Evolutionary conservation across 495 filamentous ascomycete species (phyloP).

Genomic region (Massariosphaeria phaeospora): DNA sequence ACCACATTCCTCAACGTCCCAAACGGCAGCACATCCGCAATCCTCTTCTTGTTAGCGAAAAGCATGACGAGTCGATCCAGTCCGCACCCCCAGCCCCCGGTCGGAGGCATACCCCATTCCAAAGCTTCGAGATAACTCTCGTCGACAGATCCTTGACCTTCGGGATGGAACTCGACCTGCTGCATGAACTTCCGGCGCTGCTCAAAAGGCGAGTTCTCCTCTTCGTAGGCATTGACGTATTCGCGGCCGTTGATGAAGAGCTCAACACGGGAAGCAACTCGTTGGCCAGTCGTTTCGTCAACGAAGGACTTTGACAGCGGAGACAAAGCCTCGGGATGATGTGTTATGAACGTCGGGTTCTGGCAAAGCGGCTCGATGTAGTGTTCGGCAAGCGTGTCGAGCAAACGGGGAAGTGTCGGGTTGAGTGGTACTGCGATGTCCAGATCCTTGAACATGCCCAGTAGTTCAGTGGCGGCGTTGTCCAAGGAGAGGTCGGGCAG

Average conservation of each 20-base stretch:
- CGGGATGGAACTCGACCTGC: conserved; percentile 47
- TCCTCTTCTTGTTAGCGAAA: conserved; percentile 67
- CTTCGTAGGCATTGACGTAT: conserved; percentile 92
- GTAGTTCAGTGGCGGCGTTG: conserved; percentile 53
- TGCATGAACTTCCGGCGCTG: conserved; percentile 78
- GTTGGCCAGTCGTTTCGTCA: conserved; percentile 58
- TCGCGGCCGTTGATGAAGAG: conserved; percentile 79
- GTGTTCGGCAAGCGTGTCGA: conserved; percentile 71
- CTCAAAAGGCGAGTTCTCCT: conserved; percentile 88
- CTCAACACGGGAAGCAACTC: conserved; percentile 74
- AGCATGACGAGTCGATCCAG: conserved; percentile 88
- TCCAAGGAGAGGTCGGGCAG: conserved; percentile 62
- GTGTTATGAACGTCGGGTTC: conserved; percentile 78
- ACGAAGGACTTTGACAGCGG: conserved; percentile 84
- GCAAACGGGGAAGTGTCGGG: conserved; percentile 68
- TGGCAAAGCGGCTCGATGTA: conserved; percentile 71
- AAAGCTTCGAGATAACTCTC: conserved; percentile 78
- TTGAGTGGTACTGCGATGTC: conserved; percentile 49
- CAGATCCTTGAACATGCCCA: conserved; percentile 53
- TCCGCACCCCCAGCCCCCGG: conserved; percentile 93
- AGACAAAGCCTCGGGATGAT: conserved; percentile 87
- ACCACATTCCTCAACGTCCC: conserved; percentile 73
- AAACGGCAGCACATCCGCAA: conserved; percentile 80
- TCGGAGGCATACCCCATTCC: conserved; percentile 84
- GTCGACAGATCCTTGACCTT: conserved; percentile 54